These are phyloP conservation scores for Boletus vinaceobasis DNA, from an alignment of 768 basidiomycete genomes.

Conservation along the genomic window DNA sequence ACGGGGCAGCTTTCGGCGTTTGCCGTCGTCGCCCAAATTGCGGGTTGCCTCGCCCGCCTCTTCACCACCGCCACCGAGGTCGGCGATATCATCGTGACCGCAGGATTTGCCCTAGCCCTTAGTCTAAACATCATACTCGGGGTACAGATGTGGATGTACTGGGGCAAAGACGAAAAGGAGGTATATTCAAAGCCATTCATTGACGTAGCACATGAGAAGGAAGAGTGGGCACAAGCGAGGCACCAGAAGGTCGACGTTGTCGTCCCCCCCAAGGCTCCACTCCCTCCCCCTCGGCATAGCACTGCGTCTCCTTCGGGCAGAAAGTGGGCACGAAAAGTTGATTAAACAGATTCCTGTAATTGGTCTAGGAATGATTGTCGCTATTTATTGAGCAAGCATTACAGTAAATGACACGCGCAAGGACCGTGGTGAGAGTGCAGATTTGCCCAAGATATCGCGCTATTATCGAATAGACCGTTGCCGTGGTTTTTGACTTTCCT, in stretches of 20 bases:
- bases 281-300: slow-evolving; percentile 39
- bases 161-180: slow-evolving; percentile 53
- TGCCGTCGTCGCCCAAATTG: slow-evolving; percentile 83
- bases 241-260: slow-evolving; percentile 41
- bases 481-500: slow-evolving; percentile 18
- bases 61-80: slow-evolving; percentile 94
- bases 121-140: slow-evolving; percentile 82
- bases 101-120: slow-evolving; percentile 82
- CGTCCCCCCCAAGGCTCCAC: slow-evolving; percentile 40
- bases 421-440: neutral
- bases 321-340: slow-evolving; percentile 74
- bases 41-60: slow-evolving; percentile 85
- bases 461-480: slow-evolving; percentile 4
- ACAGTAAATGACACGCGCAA: neutral
- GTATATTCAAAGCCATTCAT: slow-evolving; percentile 17
- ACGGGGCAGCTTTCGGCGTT: slow-evolving; percentile 95
- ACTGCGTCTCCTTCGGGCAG: slow-evolving; percentile 49
- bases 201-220: slow-evolving; percentile 27
- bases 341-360: slow-evolving; percentile 39
- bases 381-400: slow-evolving; percentile 17
- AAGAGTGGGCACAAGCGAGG: slow-evolving; percentile 25
- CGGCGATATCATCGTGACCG: slow-evolving; percentile 72
- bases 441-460: neutral
- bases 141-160: slow-evolving; percentile 80
- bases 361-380: slow-evolving; percentile 6